Conservation (phyloP, 202 grass and related monocot species). For the Tripidium arundinaceum region DNA sequence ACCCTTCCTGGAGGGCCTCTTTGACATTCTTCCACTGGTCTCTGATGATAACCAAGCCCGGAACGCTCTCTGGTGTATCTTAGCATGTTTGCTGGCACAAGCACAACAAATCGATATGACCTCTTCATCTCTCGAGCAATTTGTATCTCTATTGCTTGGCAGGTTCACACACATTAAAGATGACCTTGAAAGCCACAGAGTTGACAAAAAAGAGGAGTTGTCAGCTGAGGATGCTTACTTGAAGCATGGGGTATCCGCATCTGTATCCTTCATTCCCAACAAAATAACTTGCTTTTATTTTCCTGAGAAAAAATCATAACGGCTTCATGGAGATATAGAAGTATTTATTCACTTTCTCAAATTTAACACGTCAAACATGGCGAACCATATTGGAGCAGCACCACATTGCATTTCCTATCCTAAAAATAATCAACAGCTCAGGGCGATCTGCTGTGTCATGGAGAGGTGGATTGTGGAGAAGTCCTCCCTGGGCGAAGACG, state of each 20-base stretch:
- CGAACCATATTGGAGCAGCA: neutral
- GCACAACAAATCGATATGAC: constrained; percentile 32
- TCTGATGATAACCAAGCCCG: constrained; percentile 58
- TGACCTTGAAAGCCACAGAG: constrained; percentile 51
- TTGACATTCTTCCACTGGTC: constrained; percentile 70
- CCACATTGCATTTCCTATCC: constrained; percentile 37
- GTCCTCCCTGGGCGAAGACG: constrained; percentile 23
- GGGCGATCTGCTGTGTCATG: constrained; percentile 51
- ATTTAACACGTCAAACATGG: constrained; percentile 1
- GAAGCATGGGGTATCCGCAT: constrained; percentile 39
- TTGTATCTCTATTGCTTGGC: constrained; percentile 53
- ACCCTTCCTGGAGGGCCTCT: constrained; percentile 53
- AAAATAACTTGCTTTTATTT: constrained; percentile 2
- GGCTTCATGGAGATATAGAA: neutral
- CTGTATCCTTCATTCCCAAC: constrained; percentile 73
- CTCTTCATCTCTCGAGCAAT: constrained; percentile 31
- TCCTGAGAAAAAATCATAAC: neutral
- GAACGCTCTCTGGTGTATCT: constrained; percentile 75
- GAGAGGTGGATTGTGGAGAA: constrained; percentile 58
- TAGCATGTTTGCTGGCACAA: constrained; percentile 49
- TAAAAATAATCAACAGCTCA: constrained; percentile 44
- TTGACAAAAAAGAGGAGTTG: constrained; percentile 34
- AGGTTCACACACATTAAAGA: constrained; percentile 62
- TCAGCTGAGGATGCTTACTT: constrained; percentile 34
- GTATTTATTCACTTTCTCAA: constrained; percentile 20